A percentile compares a stretch with the other conserved stretches of the same genome.
phyloP scores from a whole-genome alignment of 148 eudicot species.

The Pharnaceum exiguum region DNA sequence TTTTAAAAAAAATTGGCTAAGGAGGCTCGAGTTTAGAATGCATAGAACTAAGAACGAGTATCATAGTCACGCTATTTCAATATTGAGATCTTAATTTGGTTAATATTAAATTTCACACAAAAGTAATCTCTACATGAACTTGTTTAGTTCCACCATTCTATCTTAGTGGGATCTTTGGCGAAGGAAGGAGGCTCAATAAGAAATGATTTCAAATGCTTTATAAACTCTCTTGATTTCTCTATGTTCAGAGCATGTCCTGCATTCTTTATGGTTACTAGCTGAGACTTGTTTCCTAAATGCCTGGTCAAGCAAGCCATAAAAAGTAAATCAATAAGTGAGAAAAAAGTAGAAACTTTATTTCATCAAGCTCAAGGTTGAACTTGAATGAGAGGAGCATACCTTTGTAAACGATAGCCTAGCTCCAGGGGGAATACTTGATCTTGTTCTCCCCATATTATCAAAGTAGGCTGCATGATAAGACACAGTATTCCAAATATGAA shows the following conservation, averaged over 20 bases:
- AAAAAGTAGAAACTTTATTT: neutral
- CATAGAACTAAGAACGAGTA: no score
- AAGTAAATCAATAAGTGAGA: neutral
- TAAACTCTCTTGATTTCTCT: slow-evolving; percentile 65
- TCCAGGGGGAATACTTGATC: slow-evolving; percentile 73
- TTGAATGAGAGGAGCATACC: slow-evolving; percentile 29
- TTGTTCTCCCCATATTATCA: slow-evolving; percentile 83
- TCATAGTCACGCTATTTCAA: no score
- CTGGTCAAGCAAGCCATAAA: slow-evolving; percentile 29
- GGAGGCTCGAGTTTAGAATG: no score
- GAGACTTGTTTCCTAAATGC: slow-evolving; percentile 61
- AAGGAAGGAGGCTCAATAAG: slow-evolving; percentile 21
- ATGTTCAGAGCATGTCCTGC: slow-evolving; percentile 87
- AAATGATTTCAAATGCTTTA: slow-evolving; percentile 62
- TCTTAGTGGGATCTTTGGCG: slow-evolving; percentile 22
- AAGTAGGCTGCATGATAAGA: slow-evolving; percentile 41
- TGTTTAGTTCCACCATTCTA: slow-evolving; percentile 20
- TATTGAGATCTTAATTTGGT: no score
- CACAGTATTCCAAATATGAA: neutral
- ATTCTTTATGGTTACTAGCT: slow-evolving; percentile 52
- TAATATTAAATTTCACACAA: no score
- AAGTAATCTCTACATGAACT: neutral
- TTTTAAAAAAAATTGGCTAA: no score
- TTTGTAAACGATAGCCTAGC: slow-evolving; percentile 56
- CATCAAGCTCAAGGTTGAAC: neutral